Percentiles rank a stretch among this genome's conserved stretches.
phyloP scores from a whole-genome alignment of 345 rosid genomes.

The Syzygium oleosum region DNA sequence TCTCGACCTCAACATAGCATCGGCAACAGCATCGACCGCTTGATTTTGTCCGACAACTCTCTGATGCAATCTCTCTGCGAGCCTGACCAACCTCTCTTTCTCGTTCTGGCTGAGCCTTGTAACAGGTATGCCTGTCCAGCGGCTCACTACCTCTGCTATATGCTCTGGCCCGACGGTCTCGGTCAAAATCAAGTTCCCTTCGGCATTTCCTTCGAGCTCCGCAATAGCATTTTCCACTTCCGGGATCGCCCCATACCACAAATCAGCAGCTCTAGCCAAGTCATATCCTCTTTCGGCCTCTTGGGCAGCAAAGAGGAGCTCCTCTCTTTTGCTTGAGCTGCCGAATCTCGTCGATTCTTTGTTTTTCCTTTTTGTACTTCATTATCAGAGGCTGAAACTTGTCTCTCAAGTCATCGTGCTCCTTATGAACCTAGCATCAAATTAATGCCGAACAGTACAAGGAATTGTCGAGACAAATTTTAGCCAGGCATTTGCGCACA shows the following conservation, averaged over 20 bases:
- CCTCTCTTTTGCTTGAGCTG: slow-evolving; percentile 72
- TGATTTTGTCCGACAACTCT: slow-evolving; percentile 77
- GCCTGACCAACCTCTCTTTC: slow-evolving; percentile 63
- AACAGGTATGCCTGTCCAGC: slow-evolving; percentile 92
- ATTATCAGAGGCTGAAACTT: slow-evolving; percentile 71
- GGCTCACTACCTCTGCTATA: slow-evolving; percentile 85
- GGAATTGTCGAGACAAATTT: neutral
- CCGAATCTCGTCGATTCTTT: slow-evolving; percentile 77
- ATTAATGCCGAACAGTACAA: slow-evolving; percentile 49
- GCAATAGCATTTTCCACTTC: neutral
- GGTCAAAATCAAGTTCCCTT: slow-evolving; percentile 63
- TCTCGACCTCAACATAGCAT: slow-evolving; percentile 69
- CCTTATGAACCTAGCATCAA: slow-evolving; percentile 60
- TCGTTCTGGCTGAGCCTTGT: slow-evolving; percentile 87
- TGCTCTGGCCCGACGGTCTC: slow-evolving; percentile 86
- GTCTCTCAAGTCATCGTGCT: slow-evolving; percentile 66
- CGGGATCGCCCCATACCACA: slow-evolving; percentile 51
- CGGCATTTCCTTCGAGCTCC: slow-evolving; percentile 19
- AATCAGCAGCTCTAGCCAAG: slow-evolving; percentile 80
- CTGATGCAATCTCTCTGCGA: neutral
- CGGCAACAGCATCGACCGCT: slow-evolving; percentile 64
- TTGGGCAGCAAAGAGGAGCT: slow-evolving; percentile 54
- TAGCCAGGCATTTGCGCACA: slow-evolving; percentile 22
- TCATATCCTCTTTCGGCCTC: slow-evolving; percentile 88
- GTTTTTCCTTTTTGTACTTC: slow-evolving; percentile 50